phyloP scores from a whole-genome alignment of 495 filamentous ascomycete genomes.

The Chaetomium fimeti region DNA sequence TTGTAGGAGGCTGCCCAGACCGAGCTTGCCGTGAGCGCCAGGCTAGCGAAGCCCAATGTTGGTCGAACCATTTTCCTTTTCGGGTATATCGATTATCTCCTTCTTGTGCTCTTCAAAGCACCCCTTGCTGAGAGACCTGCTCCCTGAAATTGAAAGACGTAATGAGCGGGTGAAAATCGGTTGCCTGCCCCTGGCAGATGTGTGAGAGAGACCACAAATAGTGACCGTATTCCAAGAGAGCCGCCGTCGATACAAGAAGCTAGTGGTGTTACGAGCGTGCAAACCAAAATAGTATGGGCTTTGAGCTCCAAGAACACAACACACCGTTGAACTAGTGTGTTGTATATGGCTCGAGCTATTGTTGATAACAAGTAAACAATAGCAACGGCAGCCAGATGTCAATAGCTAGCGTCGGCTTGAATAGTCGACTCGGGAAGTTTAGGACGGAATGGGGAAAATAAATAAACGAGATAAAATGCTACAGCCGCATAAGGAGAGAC shows the following conservation, averaged over 20 bases:
- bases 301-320: not conserved
- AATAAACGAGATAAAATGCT: not conserved
- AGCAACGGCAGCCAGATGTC: slow-evolving; percentile 3
- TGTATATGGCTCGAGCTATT: no score
- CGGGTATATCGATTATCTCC: not conserved
- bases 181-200: slow-evolving; percentile 15
- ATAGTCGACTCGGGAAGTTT: not conserved
- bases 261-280: no score
- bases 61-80: slow-evolving; percentile 14
- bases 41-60: not conserved
- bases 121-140: not conserved
- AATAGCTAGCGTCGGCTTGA: not conserved
- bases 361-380: slow-evolving; percentile 1
- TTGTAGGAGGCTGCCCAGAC: slow-evolving; percentile 39
- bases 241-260: not conserved
- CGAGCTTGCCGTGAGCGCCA: slow-evolving; percentile 19
- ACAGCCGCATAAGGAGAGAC: slow-evolving; percentile 35
- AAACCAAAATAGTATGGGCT: not conserved
- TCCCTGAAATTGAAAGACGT: not conserved
- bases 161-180: not conserved
- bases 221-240: not conserved
- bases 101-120: not conserved
- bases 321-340: not conserved
- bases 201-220: not conserved
- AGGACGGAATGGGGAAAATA: not conserved